A percentile compares a stretch with the other conserved stretches of the same genome.
Evolutionary conservation across 805 yeast species (phyloP).

Genomic region (Grigorovia transvaalensis): DNA sequence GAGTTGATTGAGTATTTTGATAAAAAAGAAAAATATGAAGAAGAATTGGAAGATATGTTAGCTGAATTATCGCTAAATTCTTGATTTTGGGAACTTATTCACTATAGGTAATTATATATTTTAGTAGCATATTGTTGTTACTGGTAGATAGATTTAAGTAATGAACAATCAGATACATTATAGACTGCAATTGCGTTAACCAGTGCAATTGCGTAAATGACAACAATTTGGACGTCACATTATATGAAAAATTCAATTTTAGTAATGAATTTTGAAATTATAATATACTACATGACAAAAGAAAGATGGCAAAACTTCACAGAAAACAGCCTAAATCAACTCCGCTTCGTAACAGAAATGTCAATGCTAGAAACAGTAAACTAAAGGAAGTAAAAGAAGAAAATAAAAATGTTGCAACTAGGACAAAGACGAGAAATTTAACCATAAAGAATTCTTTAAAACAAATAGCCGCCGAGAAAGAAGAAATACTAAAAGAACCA

Average conservation of each 20-base stretch:
- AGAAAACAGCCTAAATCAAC: background rate
- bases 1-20: slow-evolving; percentile 18
- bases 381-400: background rate
- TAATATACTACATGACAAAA: background rate
- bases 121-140: too few species aligned
- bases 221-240: too few species aligned
- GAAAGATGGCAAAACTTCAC: background rate
- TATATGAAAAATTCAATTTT: too few species aligned
- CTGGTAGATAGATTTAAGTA: too few species aligned
- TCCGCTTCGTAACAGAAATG: background rate
- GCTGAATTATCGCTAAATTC: slow-evolving; percentile 5
- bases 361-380: background rate
- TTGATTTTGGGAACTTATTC: background rate
- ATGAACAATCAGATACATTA: too few species aligned
- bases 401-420: background rate
- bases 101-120: too few species aligned
- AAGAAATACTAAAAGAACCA: background rate
- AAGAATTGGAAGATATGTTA: slow-evolving; percentile 15
- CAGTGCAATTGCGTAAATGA: too few species aligned
- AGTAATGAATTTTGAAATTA: too few species aligned
- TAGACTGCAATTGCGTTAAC: too few species aligned
- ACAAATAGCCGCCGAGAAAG: background rate
- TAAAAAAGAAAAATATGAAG: slow-evolving; percentile 10
- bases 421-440: background rate
- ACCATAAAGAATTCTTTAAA: slow-evolving; percentile 1